A percentile compares a stretch with the other conserved stretches of the same genome.
These are phyloP conservation scores for Saccharomyces jurei DNA, from an alignment of 805 yeast genomes.

Conservation along the genomic window DNA sequence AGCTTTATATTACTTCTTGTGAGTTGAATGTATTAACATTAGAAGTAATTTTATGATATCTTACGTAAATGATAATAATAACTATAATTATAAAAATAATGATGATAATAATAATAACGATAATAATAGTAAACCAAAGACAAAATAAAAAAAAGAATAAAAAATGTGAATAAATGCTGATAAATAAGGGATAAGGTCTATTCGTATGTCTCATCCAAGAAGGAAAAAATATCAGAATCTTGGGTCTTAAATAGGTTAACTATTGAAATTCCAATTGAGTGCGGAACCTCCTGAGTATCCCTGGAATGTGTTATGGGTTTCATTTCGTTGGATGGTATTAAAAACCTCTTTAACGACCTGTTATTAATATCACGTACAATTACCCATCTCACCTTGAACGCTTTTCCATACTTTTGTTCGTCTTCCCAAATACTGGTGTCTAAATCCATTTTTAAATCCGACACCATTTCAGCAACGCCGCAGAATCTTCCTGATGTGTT, in stretches of 20 bases:
- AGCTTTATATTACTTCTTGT: neutral
- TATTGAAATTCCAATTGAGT: constrained; percentile 40
- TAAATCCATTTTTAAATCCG: constrained; percentile 22
- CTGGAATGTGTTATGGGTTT: constrained; percentile 51
- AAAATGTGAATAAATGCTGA: neutral
- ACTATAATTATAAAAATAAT: neutral
- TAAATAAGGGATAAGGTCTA: neutral
- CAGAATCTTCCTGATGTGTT: constrained; percentile 51
- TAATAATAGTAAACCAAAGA: neutral
- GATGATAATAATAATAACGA: neutral
- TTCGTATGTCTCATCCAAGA: constrained; percentile 13
- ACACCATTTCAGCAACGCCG: constrained; percentile 49
- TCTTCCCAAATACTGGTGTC: constrained; percentile 41
- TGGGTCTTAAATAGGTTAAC: constrained; percentile 35
- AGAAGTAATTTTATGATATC: neutral
- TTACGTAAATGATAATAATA: neutral
- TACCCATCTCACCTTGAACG: constrained; percentile 49
- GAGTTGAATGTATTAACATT: neutral
- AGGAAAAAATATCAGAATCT: constrained; percentile 12
- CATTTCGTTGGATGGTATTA: constrained; percentile 38
- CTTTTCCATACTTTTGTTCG: constrained; percentile 41
- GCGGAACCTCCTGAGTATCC: constrained; percentile 54
- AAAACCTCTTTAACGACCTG: constrained; percentile 37
- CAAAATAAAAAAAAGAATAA: neutral
- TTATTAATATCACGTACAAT: constrained; percentile 45